These are phyloP conservation scores for Debaryomyces psychrophilus DNA, from an alignment of 1,139 yeast genomes.

Conservation along the genomic window DNA sequence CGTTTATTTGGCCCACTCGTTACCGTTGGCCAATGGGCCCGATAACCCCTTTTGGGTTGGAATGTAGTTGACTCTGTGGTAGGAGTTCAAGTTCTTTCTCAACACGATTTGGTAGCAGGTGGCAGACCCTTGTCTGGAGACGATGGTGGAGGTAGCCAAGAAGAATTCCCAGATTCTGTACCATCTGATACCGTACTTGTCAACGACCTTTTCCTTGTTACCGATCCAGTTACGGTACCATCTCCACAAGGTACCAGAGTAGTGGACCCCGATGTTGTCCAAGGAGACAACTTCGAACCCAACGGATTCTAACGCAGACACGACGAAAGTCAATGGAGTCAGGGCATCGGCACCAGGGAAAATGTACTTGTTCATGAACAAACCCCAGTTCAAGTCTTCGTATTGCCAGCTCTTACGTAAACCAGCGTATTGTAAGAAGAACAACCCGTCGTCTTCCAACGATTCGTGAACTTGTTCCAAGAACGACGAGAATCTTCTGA, in stretches of 20 bases:
- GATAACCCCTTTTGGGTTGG: constrained; percentile 78
- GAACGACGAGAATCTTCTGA: constrained; percentile 77
- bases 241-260: constrained; percentile 89
- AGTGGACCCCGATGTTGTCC: constrained; percentile 91
- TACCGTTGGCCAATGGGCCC: constrained; percentile 59
- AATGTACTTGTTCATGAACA: constrained; percentile 93
- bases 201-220: constrained; percentile 73
- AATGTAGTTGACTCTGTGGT: constrained; percentile 80
- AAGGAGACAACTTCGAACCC: constrained; percentile 85
- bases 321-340: constrained; percentile 85
- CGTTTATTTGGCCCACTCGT: constrained; percentile 39
- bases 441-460: constrained; percentile 89
- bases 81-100: constrained; percentile 85
- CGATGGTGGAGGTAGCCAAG: constrained; percentile 78
- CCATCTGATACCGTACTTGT: constrained; percentile 89
- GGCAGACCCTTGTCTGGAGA: constrained; percentile 92
- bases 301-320: constrained; percentile 73
- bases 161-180: constrained; percentile 93
- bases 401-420: constrained; percentile 92
- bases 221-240: constrained; percentile 96
- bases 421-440: constrained; percentile 89
- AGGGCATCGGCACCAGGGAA: constrained; percentile 99
- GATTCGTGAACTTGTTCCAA: constrained; percentile 79
- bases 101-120: constrained; percentile 88
- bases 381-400: constrained; percentile 92